Base-by-base conservation (phyloP, 345 rosid genomes). In the Punica granatum region DNA sequence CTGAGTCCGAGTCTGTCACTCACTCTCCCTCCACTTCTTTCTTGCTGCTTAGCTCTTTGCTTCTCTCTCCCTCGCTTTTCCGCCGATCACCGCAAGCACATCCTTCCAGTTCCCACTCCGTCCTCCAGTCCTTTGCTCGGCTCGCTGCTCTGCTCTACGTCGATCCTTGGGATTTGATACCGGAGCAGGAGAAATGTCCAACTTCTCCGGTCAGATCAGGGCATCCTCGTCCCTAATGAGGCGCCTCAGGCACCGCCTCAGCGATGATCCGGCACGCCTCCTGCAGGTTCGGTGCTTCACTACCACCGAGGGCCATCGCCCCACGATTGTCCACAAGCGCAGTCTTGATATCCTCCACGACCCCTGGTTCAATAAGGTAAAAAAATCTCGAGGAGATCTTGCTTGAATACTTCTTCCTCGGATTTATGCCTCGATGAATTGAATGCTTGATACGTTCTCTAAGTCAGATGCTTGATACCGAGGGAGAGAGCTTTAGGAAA, bases 311-410 rank as follows among this genome's bases (percentile, higher is more conserved):
- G 96, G 96, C 31, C 88, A 88, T 72, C 92, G 95, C 15, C 99
- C 96, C 25, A 78, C 90, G 41, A 88, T 94, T 44, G 96, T 94
- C 41, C 96, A 94, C 81, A 94, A 94, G 84, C 92, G 97, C 67
- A 92, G 99, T 74, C 83, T 90, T 63, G 97, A 94, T 51, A 91
- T 91, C 69, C 99, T 94, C 71, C 99, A 91, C 67, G 97, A 94
- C 76, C 97, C 99, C 63, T 90, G 96, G 99, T 94, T 94, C 88
- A 94, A 94, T 77, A 94, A 89, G 95, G 97, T 86, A 33, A 49
- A 4, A 7, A n/a, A n/a, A 37, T 37, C 41, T 37, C 11, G 6
- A 5, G 41, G 41, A 37, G 41, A 37, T 11, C 6, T 37, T 37
- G n/a, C n/a, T n/a, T n/a, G n/a, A n/a, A n/a, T n/a, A n/a, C n/a